Percentiles rank a stretch among this genome's conserved stretches.
Conservation (phyloP, 805 yeast species). For the Nakazawaea populi region DNA sequence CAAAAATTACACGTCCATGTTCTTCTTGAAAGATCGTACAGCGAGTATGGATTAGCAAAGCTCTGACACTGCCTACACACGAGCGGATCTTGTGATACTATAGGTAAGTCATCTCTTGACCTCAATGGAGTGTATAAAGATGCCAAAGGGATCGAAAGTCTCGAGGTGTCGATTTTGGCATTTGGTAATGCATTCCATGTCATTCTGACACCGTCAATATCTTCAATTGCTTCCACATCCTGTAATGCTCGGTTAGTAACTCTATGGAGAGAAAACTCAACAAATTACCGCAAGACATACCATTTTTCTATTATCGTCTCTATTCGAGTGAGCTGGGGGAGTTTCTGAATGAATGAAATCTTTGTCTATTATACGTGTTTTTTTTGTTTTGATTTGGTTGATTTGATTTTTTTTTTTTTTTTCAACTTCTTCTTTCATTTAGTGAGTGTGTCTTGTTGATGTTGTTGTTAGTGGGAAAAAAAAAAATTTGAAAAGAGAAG, state of each 20-base stretch:
- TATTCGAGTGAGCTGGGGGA: not conserved
- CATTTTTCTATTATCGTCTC: too few relatives aligned
- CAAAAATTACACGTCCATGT: slow-evolving; percentile 58
- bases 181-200: slow-evolving; percentile 66
- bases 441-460: too few relatives aligned
- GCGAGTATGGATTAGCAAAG: slow-evolving; percentile 47
- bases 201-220: slow-evolving; percentile 65
- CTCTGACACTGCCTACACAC: slow-evolving; percentile 52
- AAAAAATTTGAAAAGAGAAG: not conserved
- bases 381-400: not conserved
- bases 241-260: not conserved
- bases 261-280: too few relatives aligned
- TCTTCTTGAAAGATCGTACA: slow-evolving; percentile 23
- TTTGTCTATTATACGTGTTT: not conserved
- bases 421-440: not conserved
- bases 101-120: slow-evolving; percentile 32
- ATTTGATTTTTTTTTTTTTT: not conserved
- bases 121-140: slow-evolving; percentile 56
- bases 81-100: slow-evolving; percentile 34
- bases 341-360: not conserved
- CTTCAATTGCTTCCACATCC: slow-evolving; percentile 53
- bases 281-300: too few relatives aligned
- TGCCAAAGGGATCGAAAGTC: slow-evolving; percentile 51
- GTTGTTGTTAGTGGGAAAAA: too few relatives aligned
- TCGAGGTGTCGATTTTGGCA: slow-evolving; percentile 43